Base-by-base conservation (phyloP, 768 basidiomycete genomes). In the Coprinellus aureogranulatus region DNA sequence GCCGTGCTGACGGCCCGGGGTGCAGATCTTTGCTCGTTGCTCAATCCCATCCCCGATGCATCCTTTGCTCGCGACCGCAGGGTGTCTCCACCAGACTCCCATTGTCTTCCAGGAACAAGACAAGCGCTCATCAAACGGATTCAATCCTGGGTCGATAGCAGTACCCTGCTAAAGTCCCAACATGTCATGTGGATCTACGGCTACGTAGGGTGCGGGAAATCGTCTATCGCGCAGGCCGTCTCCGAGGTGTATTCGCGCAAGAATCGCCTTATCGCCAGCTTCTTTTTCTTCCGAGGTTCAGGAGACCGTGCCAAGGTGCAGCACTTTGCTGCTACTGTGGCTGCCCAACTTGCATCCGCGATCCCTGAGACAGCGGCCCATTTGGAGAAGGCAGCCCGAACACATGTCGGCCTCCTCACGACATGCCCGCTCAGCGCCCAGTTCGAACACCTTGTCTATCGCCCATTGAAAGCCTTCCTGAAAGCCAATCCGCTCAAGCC, bases 261-360 rank as follows among this genome's bases (percentile, higher is more conserved):
- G 27, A 20, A 45, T 4, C 44, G 27, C 11, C 55, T 56, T 5
- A 45, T 26, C 20, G 27, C 20, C 2, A 52, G 56, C 27, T 50
- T 57, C 56, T 57, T 57, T 25, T 57, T 57, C 40, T 51, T 57
- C 31, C 49, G 48, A 4, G 49, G 49, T 8, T 26, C 56, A n/a
- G 56, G 56, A 25, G 18, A 26, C 11, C 25, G 56, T 4, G 51
- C 48, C 20, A 57, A 4, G 3, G 6, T 52, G 12, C 4, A 3
- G 5, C 9, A 27, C 12, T 39, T 57, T 23, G 48, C 48, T 4
- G 30, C 49, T 6, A 50, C 56, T 4, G 22, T 57, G 12, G 56
- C 56, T 12, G 11, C 18, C 40, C 56, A 57, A 46, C 48, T 57
- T 2, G 50, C 56, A 50, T 26, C 40, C 11, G 22, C 49, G 16